These are phyloP conservation scores for Marasmius fiardii DNA, from an alignment of 1,284 basidiomycete genomes.

Conservation along the genomic window DNA sequence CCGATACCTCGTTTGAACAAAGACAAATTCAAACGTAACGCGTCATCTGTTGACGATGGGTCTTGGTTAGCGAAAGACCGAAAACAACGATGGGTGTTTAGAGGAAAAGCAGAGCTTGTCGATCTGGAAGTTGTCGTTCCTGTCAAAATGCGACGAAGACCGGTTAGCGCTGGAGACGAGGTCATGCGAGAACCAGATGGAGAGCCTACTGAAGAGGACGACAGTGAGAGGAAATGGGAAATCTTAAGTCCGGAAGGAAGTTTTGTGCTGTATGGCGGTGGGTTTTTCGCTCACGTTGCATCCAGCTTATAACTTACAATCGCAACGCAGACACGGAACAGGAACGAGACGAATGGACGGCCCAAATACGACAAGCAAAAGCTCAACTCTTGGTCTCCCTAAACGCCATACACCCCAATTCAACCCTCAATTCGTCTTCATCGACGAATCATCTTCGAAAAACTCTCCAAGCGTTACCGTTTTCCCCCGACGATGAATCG, in stretches of 20 bases:
- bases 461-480: conserved; percentile 69
- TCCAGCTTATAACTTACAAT: conserved; percentile 1
- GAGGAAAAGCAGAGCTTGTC: conserved; percentile 64
- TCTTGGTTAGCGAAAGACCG: conserved; percentile 38
- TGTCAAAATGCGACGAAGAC: neutral
- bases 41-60: conserved; percentile 10
- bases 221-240: conserved; percentile 59
- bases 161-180: neutral
- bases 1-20: conserved; percentile 29
- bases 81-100: conserved; percentile 68
- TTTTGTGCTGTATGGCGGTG: conserved; percentile 74
- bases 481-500: conserved; percentile 49
- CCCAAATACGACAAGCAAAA: conserved; percentile 71
- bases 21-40: conserved; percentile 36
- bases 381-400: conserved; percentile 63
- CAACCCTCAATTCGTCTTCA: conserved; percentile 73
- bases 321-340: conserved; percentile 41
- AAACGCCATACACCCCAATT: conserved; percentile 68
- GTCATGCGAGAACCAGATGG: neutral
- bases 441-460: conserved; percentile 72
- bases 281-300: conserved; percentile 20
- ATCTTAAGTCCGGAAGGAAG: conserved; percentile 74
- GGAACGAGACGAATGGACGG: conserved; percentile 70
- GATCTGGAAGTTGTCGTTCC: conserved; percentile 74
- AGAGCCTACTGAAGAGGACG: conserved; percentile 34